phyloP scores from a whole-genome alignment of 345 rosid species.

The Rhodamnia rubescens region DNA sequence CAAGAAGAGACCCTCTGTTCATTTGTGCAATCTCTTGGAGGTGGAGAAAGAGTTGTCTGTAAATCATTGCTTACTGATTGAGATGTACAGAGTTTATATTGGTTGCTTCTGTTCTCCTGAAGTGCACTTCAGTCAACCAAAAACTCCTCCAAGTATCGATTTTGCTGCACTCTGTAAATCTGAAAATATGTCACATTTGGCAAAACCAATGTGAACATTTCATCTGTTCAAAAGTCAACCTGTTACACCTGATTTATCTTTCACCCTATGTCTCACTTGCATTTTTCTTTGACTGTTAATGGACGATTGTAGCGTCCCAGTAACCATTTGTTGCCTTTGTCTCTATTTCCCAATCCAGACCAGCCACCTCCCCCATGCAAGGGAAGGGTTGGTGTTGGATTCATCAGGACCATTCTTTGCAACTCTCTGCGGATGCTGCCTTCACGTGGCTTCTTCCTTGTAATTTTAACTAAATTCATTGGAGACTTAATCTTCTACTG shows the following conservation, averaged over 20 bases:
- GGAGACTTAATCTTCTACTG: neutral
- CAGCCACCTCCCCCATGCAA: neutral
- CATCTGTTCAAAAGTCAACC: slow-evolving; percentile 16
- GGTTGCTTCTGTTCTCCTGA: slow-evolving; percentile 18
- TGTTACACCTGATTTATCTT: slow-evolving; percentile 1
- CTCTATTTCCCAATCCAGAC: neutral
- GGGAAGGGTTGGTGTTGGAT: neutral
- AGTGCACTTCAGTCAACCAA: slow-evolving; percentile 28
- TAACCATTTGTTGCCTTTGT: neutral
- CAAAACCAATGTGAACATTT: slow-evolving; percentile 40
- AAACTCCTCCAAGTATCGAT: slow-evolving; percentile 15
- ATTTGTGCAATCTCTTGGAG: slow-evolving; percentile 10
- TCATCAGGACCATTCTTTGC: neutral
- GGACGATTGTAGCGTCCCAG: neutral
- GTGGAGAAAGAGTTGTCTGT: slow-evolving; percentile 31
- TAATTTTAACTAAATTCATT: neutral
- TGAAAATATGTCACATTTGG: slow-evolving; percentile 35
- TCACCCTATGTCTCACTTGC: neutral
- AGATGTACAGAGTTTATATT: slow-evolving; percentile 45
- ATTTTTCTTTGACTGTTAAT: neutral
- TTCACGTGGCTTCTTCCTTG: neutral
- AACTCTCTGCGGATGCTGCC: neutral
- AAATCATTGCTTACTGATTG: slow-evolving; percentile 40
- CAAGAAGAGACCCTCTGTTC: slow-evolving; percentile 5
- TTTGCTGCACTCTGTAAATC: slow-evolving; percentile 38